Base-by-base conservation (phyloP, 192 early-diverging fungal species). In the Phycomyces nitens region DNA sequence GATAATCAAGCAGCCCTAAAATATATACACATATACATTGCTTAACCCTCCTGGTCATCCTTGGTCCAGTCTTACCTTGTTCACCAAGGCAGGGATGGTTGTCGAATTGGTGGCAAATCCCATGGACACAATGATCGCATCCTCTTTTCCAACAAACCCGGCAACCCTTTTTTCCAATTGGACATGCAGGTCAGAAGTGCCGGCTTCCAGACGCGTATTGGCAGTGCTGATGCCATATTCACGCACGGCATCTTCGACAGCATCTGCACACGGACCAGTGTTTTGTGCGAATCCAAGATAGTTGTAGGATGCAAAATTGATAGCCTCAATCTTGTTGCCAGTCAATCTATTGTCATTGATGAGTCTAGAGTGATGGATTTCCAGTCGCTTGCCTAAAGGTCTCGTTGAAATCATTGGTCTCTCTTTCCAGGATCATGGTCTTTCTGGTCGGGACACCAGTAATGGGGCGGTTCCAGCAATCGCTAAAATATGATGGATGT, bases 221-320 rank as follows among this genome's bases (percentile, higher is more conserved):
- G 69, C 78, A 26, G 77, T 78, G 8, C 79, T 70, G 34, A 93
- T 70, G 24, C 94, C 94, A 60, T 77, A 75, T 64, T 80, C 79
- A 0, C 60, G 53, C 47, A 92, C 82, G 1, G 82, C 73, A 47
- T 75, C 72, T 72, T 94, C 89, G 1, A 94, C 94, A 56, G 84
- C 82, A 67, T 94, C 92, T 0, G 92, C 89, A 67, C 94, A 96
- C 3, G 92, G 91, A 10, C 94, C 94, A 55, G 88, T 77, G 67
- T 73, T 86, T 77, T 94, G 91, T 38, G 89, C 92, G 82, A 95
- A 95, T 4, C 94, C 94, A 58, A 95, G 83, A 69, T 95, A 95
- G 71, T 95, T 95, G 81, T 95, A 95, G 15, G 92, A 94, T 5
- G 92, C 87, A 71, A 95, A 77, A 72, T 95, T 95, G 34, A 95